phyloP scores from a whole-genome alignment of 768 basidiomycete species.

The Macrolepiota albuminosa region DNA sequence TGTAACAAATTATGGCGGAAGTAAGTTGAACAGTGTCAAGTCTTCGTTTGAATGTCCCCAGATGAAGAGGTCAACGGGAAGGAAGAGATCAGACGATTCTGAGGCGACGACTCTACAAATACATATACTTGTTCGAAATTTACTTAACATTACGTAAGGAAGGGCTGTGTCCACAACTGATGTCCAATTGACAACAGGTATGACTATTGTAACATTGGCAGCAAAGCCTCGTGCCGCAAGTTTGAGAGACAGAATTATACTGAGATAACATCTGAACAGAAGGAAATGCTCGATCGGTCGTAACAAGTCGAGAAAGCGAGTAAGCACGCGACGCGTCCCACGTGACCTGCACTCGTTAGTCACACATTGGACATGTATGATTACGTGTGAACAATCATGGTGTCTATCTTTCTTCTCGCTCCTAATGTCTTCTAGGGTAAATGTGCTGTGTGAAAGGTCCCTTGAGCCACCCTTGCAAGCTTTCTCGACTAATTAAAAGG shows the following conservation, averaged over 20 bases:
- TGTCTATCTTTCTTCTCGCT: neutral
- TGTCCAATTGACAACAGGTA: neutral
- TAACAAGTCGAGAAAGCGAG: neutral
- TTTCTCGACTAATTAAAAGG: neutral
- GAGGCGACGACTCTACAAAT: neutral
- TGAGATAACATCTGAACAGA: neutral
- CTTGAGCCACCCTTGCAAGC: no score
- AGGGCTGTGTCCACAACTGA: neutral
- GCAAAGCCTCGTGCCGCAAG: neutral
- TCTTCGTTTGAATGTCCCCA: neutral
- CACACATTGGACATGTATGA: neutral
- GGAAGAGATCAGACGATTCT: neutral
- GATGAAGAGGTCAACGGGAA: neutral
- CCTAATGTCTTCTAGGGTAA: neutral
- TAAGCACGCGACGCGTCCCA: neutral
- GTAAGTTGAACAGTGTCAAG: neutral
- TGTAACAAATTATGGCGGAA: neutral
- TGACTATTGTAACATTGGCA: no score
- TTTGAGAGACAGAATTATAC: neutral
- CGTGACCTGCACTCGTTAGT: neutral
- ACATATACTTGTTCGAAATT: conserved; percentile 1
- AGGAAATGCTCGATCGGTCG: neutral
- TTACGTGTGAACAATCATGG: neutral
- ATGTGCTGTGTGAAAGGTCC: no score
- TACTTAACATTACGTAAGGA: neutral